Conservation (phyloP, 345 rosid genomes). For the Conringia planisiliqua region DNA sequence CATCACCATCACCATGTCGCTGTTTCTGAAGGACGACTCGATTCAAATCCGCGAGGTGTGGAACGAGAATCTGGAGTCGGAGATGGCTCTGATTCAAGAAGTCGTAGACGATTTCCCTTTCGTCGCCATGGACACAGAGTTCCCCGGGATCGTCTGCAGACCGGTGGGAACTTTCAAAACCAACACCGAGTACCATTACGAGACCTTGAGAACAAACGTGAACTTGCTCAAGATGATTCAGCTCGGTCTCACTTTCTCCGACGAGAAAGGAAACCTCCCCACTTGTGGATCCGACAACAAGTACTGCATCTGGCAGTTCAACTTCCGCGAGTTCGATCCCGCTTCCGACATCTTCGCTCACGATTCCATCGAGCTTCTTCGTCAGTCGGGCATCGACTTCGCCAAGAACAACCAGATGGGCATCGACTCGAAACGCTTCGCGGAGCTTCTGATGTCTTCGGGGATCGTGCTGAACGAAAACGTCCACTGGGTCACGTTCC, state of each 20-base stretch:
- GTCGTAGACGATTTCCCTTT: conserved; percentile 56
- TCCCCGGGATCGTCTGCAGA: conserved; percentile 62
- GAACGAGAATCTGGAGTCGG: conserved; percentile 55
- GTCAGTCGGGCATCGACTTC: conserved; percentile 66
- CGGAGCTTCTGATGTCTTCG: conserved; percentile 68
- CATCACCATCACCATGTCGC: conserved; percentile 38
- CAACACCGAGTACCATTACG: conserved; percentile 50
- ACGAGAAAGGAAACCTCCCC: conserved; percentile 63
- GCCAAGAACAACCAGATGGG: conserved; percentile 52
- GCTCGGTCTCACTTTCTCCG: conserved; percentile 68
- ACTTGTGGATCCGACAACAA: conserved; percentile 56
- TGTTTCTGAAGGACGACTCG: conserved; percentile 50
- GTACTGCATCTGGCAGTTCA: conserved; percentile 73
- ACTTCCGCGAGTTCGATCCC: conserved; percentile 60
- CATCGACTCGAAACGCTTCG: conserved; percentile 46
- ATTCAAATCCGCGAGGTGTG: conserved; percentile 70
- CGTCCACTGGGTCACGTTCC: conserved; percentile 82
- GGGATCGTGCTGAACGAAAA: conserved; percentile 67
- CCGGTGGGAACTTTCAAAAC: conserved; percentile 51
- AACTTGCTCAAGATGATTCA: conserved; percentile 74
- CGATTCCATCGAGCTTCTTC: conserved; percentile 64
- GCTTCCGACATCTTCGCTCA: conserved; percentile 50
- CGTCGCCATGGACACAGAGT: conserved; percentile 84
- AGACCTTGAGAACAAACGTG: conserved; percentile 58
- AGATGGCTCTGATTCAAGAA: conserved; percentile 46